Evolutionary conservation across 179 eudicot species (phyloP), one percentile per base, ranked within the genome.

Genomic region (Silene noctiflora): DNA sequence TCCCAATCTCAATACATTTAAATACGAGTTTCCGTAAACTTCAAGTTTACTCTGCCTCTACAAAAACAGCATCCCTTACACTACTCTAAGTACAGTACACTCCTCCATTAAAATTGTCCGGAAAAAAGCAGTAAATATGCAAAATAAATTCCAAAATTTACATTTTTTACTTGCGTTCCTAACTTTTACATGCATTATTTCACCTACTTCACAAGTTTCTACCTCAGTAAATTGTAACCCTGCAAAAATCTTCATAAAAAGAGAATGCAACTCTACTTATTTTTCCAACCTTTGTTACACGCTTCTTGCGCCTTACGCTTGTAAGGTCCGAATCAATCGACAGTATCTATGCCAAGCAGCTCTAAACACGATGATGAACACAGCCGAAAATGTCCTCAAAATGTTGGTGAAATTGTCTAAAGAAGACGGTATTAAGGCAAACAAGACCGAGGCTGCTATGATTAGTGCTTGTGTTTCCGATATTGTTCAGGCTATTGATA

Each of bases 251-350:
- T 72, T 72, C 75, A 72, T 72, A n/a, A 56, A 55, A 72, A 9
- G 9, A n/a, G 75, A 72, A 56, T 72, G 75, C 27, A 11, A 72
- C 65, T 55, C 75, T 5, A 72, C 75, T 6, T 58, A 72, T 33
- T 72, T 72, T 11, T 29, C 75, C 27, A 72, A 72, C 51, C 65
- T 72, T 16, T 72, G 75, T 11, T 55, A 55, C 75, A 72, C 44
- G 10, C 56, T 27, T 19, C 65, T 72, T 27, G 21, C 51, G 31
- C 75, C 75, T 3, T 72, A 55, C 22, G 75, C 75, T 1, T 72
- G 75, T 31, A 55, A 56, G 24, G 58, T 58, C 4, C 64, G 3
- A 4, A 56, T 58, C 17, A 31, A 72, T 19, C 75, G 75, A 72
- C 75, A 29, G n/a, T 4, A 16, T 13, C 75, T 72, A 1, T 56